Base-by-base conservation (phyloP, 148 eudicot species). In the Euryodendron excelsum region DNA sequence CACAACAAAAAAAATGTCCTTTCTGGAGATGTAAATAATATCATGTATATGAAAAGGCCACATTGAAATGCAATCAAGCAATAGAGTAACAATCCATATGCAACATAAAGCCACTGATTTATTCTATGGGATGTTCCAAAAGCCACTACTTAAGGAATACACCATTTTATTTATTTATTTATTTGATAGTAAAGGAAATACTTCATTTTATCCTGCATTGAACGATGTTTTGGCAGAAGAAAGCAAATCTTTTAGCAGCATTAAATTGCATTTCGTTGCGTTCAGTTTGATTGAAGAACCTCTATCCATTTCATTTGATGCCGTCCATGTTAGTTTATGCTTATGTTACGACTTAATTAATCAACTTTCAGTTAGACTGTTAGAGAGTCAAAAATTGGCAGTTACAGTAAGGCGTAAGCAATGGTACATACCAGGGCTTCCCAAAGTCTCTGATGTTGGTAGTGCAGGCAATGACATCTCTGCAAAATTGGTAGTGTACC, bases 391-490 rank as follows among this genome's bases (percentile, higher is more conserved):
- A 13, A 68, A 55, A 25, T 53, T 50, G 1, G 45, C 4, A 62
- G 11, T 31, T 37, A 53, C 17, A 31, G 31, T 52, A n/a, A n/a
- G n/a, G n/a, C n/a, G n/a, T n/a, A 60, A 12, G 47, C 37, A 69
- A 73, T 41, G 30, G 59, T 48, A 83, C 88, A 69, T 83, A 90
- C 99, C 96, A 45, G 66, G 77, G 80, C 78, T 83, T 65, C 90
- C 89, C 60, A 88, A 76, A 77, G 80, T 85, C 80, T 80, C 77
- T 3, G 96, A 87, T 77, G 89, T 86, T 65, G 99, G 99, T 78
- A 88, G 86, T 62, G 97, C 99, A 45, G 99, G 98, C 81, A 96
- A 83, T 52, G 98, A 96, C 99, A 93, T 96, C 89, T 96, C 99
- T 95, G 94, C 84, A 85, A 47, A 82, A 47, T 66, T 14, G 76